Base-by-base conservation (phyloP, 2,329 filamentous ascomycete species). In the Alternaria ethzedia region DNA sequence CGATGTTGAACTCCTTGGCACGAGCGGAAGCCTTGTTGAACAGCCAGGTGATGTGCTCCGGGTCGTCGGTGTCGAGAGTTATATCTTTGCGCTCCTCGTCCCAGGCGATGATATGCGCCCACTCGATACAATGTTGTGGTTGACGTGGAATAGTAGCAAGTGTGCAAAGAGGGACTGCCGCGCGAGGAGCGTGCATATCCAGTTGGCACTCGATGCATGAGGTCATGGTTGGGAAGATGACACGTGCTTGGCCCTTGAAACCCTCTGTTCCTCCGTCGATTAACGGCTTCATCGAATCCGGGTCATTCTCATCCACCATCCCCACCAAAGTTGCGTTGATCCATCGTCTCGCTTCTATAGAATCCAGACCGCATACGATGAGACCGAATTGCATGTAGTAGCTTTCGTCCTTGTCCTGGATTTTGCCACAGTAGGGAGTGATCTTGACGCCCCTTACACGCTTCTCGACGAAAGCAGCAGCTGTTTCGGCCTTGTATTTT, bases 101-200 rank as follows among this genome's bases (percentile, higher is more conserved):
- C 96, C 96, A 99, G 44, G 96, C 96, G 67, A 99, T 97, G 75
- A 98, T 91, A 79, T 98, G 95, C 0, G 96, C 96, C 96, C 96
- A 99, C 82, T 99, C 96, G 75, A 99, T 92, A 79, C 96, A 99
- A 82, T 99, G 96, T 79, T 98, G 94, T 1, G 96, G 96, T 78
- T 99, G 96, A 13, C 96, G 91, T 10, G 96, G 96, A 70, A 99
- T 98, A 17, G 93, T 96, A 15, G 96, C 96, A 61, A 99, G 90
- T 4, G 96, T 99, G 80, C 96, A 99, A 26, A 99, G 90, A 1
- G 96, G 96, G 0, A 99, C 95, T 13, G 96, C 94, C n/a, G 94
- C 92, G 57, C 95, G 89, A n/a, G 96, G 96, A 1, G 96, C 95
- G 79, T 98, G 94, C 92, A 99, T 97, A 78, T 98, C 96, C 26